A percentile compares a stretch with the other conserved stretches of the same genome.
phyloP scores from a whole-genome alignment of 225 moss, liverwort and hornwort genomes.

The Physcomitrium patens region DNA sequence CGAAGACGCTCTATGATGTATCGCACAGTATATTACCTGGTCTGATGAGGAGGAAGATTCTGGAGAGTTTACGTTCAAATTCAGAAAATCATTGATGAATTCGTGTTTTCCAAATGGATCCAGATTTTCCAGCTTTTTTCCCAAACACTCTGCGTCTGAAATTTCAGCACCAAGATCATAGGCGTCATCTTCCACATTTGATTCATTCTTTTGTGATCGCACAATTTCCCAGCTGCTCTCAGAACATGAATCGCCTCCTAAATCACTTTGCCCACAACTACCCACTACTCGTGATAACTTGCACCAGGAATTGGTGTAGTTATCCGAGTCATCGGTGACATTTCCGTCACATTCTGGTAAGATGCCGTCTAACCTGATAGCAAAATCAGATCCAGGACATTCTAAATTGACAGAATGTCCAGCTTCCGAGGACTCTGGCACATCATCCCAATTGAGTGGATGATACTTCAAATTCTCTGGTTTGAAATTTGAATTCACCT shows the following conservation, averaged over 20 bases:
- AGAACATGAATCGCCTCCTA: constrained; percentile 17
- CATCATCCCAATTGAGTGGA: neutral
- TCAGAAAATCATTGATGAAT: neutral
- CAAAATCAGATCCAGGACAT: neutral
- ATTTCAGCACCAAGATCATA: constrained; percentile 10
- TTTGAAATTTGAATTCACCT: constrained; percentile 8
- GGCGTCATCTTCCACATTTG: constrained; percentile 1
- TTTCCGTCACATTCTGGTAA: neutral
- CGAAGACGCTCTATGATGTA: neutral
- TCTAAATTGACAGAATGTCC: neutral
- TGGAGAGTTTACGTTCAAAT: constrained; percentile 10
- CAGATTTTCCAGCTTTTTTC: neutral
- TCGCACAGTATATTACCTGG: constrained; percentile 1
- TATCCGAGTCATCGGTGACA: constrained; percentile 9
- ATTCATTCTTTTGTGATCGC: neutral
- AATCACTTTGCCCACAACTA: constrained; percentile 26
- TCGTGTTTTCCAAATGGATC: constrained; percentile 26
- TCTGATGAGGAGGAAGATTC: neutral
- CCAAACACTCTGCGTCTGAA: constrained; percentile 25
- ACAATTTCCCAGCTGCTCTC: constrained; percentile 26
- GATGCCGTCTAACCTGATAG: neutral
- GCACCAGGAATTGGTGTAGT: neutral
- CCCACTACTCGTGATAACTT: constrained; percentile 3
- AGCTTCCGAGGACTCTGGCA: neutral
- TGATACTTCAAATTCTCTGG: neutral